Evolutionary conservation across 352 stramenopile genomes (phyloP).

Genomic region (Pythium apleroticum): DNA sequence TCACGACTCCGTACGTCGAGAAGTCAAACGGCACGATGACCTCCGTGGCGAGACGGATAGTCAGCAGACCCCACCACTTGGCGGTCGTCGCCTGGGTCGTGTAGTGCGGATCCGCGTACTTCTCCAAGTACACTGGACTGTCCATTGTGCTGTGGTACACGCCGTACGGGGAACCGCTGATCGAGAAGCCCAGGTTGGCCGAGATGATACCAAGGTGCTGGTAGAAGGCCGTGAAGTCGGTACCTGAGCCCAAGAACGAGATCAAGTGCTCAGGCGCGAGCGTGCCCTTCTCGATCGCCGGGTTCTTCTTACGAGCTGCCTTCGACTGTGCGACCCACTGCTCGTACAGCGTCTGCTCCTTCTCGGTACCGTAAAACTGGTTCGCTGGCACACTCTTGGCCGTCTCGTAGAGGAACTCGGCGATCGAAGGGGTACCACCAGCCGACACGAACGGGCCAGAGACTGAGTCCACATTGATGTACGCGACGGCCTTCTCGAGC

Average conservation of each 20-base stretch:
- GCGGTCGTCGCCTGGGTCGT: background rate
- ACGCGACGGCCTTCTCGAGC: slow-evolving; percentile 58
- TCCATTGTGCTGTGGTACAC: background rate
- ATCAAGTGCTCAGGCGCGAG: slow-evolving; percentile 56
- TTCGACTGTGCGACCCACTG: slow-evolving; percentile 29
- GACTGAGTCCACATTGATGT: slow-evolving; percentile 85
- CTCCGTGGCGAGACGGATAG: background rate
- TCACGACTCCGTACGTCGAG: background rate
- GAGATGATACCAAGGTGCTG: slow-evolving; percentile 85
- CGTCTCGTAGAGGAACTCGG: slow-evolving; percentile 48
- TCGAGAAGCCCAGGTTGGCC: slow-evolving; percentile 46
- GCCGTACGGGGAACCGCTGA: background rate
- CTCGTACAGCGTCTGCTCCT: slow-evolving; percentile 38
- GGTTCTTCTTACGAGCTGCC: background rate
- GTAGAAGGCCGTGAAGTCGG: slow-evolving; percentile 84
- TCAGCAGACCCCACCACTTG: background rate
- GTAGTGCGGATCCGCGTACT: background rate
- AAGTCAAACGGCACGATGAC: background rate
- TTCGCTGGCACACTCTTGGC: slow-evolving; percentile 57
- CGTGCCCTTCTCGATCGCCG: slow-evolving; percentile 30
- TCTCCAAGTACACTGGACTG: background rate
- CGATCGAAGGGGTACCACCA: slow-evolving; percentile 63
- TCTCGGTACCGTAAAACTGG: slow-evolving; percentile 24
- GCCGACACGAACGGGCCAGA: slow-evolving; percentile 49
- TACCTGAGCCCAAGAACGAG: slow-evolving; percentile 61